Evolutionary conservation across 768 basidiomycete genomes (phyloP).

Genomic region (Trichaptum fuscoviolaceum): DNA sequence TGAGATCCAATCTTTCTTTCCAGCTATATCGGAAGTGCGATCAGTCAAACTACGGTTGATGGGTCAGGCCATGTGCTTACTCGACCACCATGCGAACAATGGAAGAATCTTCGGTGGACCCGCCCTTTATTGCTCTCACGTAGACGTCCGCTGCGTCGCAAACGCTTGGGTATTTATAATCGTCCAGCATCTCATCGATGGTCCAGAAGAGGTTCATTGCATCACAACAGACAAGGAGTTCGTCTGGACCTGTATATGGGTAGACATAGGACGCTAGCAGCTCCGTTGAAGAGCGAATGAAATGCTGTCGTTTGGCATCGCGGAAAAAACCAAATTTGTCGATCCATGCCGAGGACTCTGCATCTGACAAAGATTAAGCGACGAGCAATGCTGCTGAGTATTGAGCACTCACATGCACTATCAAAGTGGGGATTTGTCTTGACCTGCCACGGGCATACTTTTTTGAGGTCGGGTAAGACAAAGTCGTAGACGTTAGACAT

Average conservation of each 20-base stretch:
- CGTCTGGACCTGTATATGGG: constrained; percentile 11
- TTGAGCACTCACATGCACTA: constrained; percentile 4
- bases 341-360: constrained; percentile 11
- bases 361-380: background rate
- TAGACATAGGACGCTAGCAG: constrained; percentile 14
- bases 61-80: constrained; percentile 29
- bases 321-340: constrained; percentile 10
- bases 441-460: constrained; percentile 10
- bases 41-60: background rate
- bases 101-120: constrained; percentile 44
- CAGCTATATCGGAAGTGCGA: constrained; percentile 1
- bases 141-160: constrained; percentile 46
- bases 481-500: background rate
- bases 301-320: constrained; percentile 53
- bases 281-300: constrained; percentile 52
- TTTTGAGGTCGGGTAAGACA: constrained; percentile 12
- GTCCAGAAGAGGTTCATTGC: constrained; percentile 13
- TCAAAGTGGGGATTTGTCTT: constrained; percentile 13
- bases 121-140: constrained; percentile 44
- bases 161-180: constrained; percentile 11
- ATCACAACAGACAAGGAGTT: constrained; percentile 13
- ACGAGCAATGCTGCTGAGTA: background rate
- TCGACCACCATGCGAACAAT: constrained; percentile 57
- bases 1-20: constrained; percentile 32
- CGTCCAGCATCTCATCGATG: constrained; percentile 16